phyloP scores from a whole-genome alignment of 2,329 filamentous ascomycete species.

The Madurella fahalii region DNA sequence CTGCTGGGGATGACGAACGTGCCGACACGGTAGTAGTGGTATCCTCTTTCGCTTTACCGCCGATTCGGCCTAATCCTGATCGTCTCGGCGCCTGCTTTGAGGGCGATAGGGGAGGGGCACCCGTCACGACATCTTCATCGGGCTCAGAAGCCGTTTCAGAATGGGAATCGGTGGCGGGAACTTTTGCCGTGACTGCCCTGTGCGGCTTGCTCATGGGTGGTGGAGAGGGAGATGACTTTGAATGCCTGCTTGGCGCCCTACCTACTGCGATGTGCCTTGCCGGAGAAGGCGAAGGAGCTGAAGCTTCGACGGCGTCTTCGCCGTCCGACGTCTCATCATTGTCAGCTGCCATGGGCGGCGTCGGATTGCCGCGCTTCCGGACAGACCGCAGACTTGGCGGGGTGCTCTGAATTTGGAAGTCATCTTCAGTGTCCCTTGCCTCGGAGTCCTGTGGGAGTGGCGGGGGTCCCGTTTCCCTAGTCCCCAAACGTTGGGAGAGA shows the following conservation, averaged over 20 bases:
- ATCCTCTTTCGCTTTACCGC: constrained; percentile 25
- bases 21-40: constrained; percentile 24
- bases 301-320: constrained; percentile 27
- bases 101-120: constrained; percentile 22
- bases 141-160: constrained; percentile 44
- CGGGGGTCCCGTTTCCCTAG: constrained; percentile 13
- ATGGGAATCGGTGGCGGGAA: constrained; percentile 15
- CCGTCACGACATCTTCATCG: constrained; percentile 2
- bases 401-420: constrained; percentile 50
- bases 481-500: constrained; percentile 21
- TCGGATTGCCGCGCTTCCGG: constrained; percentile 21
- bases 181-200: constrained; percentile 8
- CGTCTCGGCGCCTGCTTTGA: constrained; percentile 29
- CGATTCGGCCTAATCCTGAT: constrained; percentile 40
- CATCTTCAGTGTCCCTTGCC: constrained; percentile 38
- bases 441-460: constrained; percentile 19
- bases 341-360: constrained; percentile 7
- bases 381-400: constrained; percentile 35
- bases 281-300: constrained; percentile 3
- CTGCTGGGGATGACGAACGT: constrained; percentile 12
- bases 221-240: constrained; percentile 28
- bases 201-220: constrained; percentile 24
- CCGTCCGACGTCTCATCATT: constrained; percentile 34
- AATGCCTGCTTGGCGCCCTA: constrained; percentile 35
- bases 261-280: constrained; percentile 2